Conservation (phyloP, 2,329 filamentous ascomycete genomes). For the Trichoderma arundinaceum region DNA sequence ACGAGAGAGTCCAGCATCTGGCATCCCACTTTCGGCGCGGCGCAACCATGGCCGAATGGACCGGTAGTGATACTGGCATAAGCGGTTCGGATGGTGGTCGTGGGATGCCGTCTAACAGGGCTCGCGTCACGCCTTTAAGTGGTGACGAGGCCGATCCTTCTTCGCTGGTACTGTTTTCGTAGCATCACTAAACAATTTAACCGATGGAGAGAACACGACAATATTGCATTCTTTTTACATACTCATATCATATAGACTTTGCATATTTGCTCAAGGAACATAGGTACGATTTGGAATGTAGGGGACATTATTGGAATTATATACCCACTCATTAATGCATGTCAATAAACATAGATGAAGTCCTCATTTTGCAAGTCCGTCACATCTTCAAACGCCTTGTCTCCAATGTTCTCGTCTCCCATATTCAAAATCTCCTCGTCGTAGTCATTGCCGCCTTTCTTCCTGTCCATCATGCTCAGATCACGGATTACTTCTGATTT, state of each 20-base stretch:
- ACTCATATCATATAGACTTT: background rate
- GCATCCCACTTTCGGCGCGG: constrained; percentile 51
- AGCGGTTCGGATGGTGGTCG: constrained; percentile 35
- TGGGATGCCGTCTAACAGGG: background rate
- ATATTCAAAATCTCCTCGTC: constrained; percentile 37
- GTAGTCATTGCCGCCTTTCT: constrained; percentile 13
- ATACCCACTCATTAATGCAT: constrained; percentile 18
- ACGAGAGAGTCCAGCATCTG: constrained; percentile 46
- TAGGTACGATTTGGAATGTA: background rate
- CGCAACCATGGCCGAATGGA: constrained; percentile 52
- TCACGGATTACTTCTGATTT: constrained; percentile 59
- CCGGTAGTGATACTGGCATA: constrained; percentile 50
- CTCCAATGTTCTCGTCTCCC: constrained; percentile 41
- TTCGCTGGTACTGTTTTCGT: constrained; percentile 8
- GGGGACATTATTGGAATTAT: background rate
- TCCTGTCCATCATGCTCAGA: constrained; percentile 52
- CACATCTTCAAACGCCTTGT: constrained; percentile 55
- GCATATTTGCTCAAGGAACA: background rate
- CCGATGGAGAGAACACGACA: background rate
- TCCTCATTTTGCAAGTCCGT: constrained; percentile 66
- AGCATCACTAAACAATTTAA: background rate
- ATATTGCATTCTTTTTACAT: background rate
- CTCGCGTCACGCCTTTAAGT: background rate
- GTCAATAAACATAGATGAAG: constrained; percentile 61
- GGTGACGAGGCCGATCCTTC: constrained; percentile 21